These are phyloP conservation scores for Coemansia sp. DNA, from an alignment of 192 early-diverging fungal species.

Conservation along the genomic window DNA sequence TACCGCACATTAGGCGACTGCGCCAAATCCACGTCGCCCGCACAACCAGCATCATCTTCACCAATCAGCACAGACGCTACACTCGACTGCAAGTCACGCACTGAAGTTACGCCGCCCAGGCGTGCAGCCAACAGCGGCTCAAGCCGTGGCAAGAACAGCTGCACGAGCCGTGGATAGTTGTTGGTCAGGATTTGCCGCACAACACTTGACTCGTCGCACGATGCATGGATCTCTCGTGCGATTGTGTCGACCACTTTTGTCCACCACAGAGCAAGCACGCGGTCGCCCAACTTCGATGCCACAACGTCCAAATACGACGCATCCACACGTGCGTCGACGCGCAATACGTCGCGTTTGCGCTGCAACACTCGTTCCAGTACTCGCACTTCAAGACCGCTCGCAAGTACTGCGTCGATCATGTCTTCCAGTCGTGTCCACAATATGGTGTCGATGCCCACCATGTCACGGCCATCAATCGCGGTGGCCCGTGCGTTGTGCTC, in stretches of 20 bases:
- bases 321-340: not conserved
- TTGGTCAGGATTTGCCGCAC: constrained; percentile 26
- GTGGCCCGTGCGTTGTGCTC: constrained; percentile 30
- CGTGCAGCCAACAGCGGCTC: constrained; percentile 18
- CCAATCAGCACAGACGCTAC: no score
- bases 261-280: constrained; percentile 15
- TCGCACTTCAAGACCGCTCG: constrained; percentile 24
- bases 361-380: constrained; percentile 41
- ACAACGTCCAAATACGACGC: constrained; percentile 20
- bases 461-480: constrained; percentile 23
- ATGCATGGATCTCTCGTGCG: constrained; percentile 16
- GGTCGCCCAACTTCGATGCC: constrained; percentile 21
- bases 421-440: constrained; percentile 26
- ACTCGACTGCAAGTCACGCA: not conserved
- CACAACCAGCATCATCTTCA: no score
- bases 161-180: constrained; percentile 32
- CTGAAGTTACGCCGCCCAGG: constrained; percentile 21
- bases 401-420: constrained; percentile 18
- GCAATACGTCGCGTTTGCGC: constrained; percentile 30
- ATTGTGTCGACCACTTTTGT: constrained; percentile 14
- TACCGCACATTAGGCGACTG: constrained; percentile 4
- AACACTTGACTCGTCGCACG: constrained; percentile 17
- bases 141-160: constrained; percentile 31
- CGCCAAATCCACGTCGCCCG: not conserved
- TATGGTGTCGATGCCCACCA: constrained; percentile 23